Evolutionary conservation across 2,329 filamentous ascomycete genomes (phyloP).

Genomic region (Aspergillus vadensis): DNA sequence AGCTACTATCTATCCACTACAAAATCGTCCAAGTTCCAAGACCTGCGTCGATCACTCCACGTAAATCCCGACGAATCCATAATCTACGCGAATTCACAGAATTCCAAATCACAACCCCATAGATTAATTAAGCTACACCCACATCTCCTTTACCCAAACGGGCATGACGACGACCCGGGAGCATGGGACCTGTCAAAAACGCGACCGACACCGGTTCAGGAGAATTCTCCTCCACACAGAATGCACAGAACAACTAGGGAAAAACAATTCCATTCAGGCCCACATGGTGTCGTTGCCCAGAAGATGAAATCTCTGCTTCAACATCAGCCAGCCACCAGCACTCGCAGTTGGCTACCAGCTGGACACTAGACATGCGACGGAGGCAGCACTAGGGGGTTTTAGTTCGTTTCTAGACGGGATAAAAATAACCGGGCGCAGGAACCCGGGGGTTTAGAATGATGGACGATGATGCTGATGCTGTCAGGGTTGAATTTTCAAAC

Average conservation of each 20-base stretch:
- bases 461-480: no score
- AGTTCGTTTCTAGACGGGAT: background rate
- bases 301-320: background rate
- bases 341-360: no score
- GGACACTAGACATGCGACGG: background rate
- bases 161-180: background rate
- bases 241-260: background rate
- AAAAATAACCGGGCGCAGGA: background rate
- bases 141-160: background rate
- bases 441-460: no score
- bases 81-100: background rate
- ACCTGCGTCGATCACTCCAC: background rate
- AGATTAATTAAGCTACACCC: background rate
- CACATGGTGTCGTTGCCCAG: background rate
- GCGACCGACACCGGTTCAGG: background rate
- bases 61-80: background rate
- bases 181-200: conserved; percentile 5
- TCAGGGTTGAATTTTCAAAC: no score
- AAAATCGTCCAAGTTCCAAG: background rate
- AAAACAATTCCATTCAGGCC: background rate
- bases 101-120: conserved; percentile 8
- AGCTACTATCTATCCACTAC: background rate
- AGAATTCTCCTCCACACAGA: background rate
- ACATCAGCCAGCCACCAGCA: background rate
- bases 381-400: background rate